Evolutionary conservation across 352 stramenopile species (phyloP).

Genomic region (Pseudoperonospora humuli): DNA sequence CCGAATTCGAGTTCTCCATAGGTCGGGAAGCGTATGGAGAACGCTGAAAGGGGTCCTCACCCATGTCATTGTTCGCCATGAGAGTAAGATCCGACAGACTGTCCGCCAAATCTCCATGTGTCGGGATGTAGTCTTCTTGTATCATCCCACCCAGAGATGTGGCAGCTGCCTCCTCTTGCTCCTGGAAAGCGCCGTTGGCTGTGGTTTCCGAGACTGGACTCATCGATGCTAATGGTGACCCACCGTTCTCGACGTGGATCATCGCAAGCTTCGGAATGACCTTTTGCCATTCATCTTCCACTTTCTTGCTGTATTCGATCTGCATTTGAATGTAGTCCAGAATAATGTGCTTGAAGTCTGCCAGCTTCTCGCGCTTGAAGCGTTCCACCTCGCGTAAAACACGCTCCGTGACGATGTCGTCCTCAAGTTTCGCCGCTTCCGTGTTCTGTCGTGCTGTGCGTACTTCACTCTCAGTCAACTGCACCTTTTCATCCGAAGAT

Average conservation of each 20-base stretch:
- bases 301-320: slow-evolving; percentile 94
- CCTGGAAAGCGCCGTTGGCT: slow-evolving; percentile 12
- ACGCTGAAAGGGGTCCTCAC: slow-evolving; percentile 19
- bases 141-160: slow-evolving; percentile 33
- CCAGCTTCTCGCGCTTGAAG: slow-evolving; percentile 93
- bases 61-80: slow-evolving; percentile 26
- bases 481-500: slow-evolving; percentile 73
- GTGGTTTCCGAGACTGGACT: slow-evolving; percentile 27
- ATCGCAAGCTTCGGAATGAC: slow-evolving; percentile 65
- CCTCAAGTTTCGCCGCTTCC: slow-evolving; percentile 88
- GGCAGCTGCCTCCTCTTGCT: slow-evolving; percentile 6
- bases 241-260: slow-evolving; percentile 58
- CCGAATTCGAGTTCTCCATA: slow-evolving; percentile 25
- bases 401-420: slow-evolving; percentile 90
- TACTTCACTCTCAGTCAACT: slow-evolving; percentile 75
- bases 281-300: slow-evolving; percentile 74
- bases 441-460: slow-evolving; percentile 77
- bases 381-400: slow-evolving; percentile 95
- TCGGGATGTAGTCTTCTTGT: slow-evolving; percentile 72
- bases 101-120: slow-evolving; percentile 37
- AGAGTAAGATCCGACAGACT: slow-evolving; percentile 53
- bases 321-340: slow-evolving; percentile 96
- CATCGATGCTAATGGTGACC: slow-evolving; percentile 27
- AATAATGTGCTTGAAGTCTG: slow-evolving; percentile 93
- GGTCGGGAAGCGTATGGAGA: slow-evolving; percentile 25